Conservation (phyloP, 495 filamentous ascomycete species). For the Pseudoneurospora amorphoporcata region DNA sequence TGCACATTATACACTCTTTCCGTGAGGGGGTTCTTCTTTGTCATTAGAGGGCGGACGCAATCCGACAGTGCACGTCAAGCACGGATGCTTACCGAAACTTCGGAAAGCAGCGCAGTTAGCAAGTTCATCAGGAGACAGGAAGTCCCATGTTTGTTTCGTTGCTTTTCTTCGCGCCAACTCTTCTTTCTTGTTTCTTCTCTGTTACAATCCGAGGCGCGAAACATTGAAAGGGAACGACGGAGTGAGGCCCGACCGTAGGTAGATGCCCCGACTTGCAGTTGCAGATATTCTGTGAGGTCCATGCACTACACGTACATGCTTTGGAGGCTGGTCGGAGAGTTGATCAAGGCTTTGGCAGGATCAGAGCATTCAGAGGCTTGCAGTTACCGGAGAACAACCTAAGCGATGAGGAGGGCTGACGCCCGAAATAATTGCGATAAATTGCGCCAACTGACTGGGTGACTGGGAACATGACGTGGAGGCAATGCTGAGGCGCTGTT, state of each 20-base stretch:
- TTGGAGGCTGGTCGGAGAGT: too few species aligned
- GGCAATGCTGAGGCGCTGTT: background rate
- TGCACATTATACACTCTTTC: background rate
- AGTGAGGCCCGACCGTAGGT: background rate
- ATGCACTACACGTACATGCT: background rate
- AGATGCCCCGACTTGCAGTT: background rate
- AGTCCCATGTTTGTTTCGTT: background rate
- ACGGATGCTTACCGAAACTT: background rate
- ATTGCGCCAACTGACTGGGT: too few species aligned
- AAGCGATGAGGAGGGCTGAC: background rate
- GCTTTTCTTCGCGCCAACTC: background rate
- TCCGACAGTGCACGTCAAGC: background rate
- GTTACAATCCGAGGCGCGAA: background rate
- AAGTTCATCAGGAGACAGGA: background rate
- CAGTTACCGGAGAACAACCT: background rate
- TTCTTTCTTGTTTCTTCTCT: background rate
- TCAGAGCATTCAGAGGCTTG: background rate
- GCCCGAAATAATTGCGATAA: background rate
- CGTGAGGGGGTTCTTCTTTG: background rate
- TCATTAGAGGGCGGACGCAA: background rate
- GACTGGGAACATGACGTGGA: too few species aligned
- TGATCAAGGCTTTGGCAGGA: background rate
- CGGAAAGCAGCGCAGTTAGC: background rate
- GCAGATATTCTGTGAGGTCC: background rate
- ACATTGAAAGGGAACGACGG: background rate